phyloP scores from a whole-genome alignment of 1,284 basidiomycete species.

The Stygiomarasmius scandens region DNA sequence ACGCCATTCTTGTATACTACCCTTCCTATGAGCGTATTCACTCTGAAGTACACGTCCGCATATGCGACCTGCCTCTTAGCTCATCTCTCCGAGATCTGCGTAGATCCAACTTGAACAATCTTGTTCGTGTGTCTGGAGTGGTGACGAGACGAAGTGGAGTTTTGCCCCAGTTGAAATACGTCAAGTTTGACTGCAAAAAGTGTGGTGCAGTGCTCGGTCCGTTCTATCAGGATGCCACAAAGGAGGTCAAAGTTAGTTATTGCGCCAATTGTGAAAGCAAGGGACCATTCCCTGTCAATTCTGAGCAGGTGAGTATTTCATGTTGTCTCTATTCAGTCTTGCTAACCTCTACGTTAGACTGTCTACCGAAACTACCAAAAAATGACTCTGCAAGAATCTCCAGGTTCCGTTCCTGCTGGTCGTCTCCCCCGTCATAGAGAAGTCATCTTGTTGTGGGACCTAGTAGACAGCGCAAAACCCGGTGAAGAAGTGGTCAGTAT shows the following conservation, averaged over 20 bases:
- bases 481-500: conserved; percentile 92
- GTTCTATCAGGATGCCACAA: conserved; percentile 96
- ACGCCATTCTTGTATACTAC: conserved; percentile 94
- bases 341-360: conserved; percentile 58
- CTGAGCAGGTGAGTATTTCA: conserved; percentile 73
- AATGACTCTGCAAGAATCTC: conserved; percentile 98
- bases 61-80: conserved; percentile 90
- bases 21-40: conserved; percentile 97
- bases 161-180: conserved; percentile 98
- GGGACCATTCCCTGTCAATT: conserved; percentile 96
- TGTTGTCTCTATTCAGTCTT: neutral
- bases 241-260: conserved; percentile 93
- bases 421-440: conserved; percentile 96
- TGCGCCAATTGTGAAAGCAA: conserved; percentile 93
- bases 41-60: conserved; percentile 96
- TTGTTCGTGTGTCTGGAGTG: conserved; percentile 96
- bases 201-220: conserved; percentile 93
- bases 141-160: conserved; percentile 96
- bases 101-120: conserved; percentile 90
- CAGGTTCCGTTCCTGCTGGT: conserved; percentile 97
- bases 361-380: conserved; percentile 99
- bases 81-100: conserved; percentile 93
- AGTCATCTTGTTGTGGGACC: conserved; percentile 95
- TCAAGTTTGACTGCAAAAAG: conserved; percentile 97
- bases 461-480: conserved; percentile 97